Evolutionary conservation across 1,139 yeast genomes (phyloP).

Genomic region (Hemisphaericaspora subhashii): DNA sequence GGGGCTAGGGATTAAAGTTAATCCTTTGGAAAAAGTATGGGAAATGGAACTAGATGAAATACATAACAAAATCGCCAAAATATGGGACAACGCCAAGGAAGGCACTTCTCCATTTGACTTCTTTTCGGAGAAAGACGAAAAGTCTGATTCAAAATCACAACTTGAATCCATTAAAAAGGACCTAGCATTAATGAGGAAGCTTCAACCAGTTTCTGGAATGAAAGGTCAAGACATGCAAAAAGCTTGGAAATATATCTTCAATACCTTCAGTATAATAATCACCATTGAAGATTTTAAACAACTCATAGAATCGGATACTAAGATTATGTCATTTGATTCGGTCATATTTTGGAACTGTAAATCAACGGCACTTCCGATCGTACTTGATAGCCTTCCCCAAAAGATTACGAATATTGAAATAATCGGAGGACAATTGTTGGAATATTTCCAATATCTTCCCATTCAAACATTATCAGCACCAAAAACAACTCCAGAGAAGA

Average conservation of each 20-base stretch:
- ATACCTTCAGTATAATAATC: constrained; percentile 2
- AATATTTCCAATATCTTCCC: constrained; percentile 3
- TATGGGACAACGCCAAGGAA: not conserved
- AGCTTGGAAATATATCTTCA: constrained; percentile 4
- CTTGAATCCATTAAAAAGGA: not conserved
- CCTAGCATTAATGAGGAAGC: not conserved
- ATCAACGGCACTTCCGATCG: not conserved
- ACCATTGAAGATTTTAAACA: constrained; percentile 1
- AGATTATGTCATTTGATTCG: not conserved
- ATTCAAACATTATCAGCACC: not conserved
- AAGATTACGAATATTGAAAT: constrained; percentile 2
- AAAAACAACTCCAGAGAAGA: not conserved
- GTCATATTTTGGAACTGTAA: constrained; percentile 6
- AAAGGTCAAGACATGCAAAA: not conserved
- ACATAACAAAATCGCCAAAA: not conserved
- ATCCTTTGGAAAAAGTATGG: constrained; percentile 1
- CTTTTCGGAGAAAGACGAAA: not conserved
- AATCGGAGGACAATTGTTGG: constrained; percentile 5
- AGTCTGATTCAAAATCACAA: not conserved
- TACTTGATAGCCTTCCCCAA: not conserved
- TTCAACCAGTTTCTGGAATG: not conserved
- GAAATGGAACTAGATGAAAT: constrained; percentile 1
- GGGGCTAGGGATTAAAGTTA: not conserved
- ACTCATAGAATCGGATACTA: not conserved
- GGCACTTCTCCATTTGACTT: not conserved